Evolutionary conservation across 1,139 yeast species (phyloP).

Genomic region (Sporopachydermia cereana): DNA sequence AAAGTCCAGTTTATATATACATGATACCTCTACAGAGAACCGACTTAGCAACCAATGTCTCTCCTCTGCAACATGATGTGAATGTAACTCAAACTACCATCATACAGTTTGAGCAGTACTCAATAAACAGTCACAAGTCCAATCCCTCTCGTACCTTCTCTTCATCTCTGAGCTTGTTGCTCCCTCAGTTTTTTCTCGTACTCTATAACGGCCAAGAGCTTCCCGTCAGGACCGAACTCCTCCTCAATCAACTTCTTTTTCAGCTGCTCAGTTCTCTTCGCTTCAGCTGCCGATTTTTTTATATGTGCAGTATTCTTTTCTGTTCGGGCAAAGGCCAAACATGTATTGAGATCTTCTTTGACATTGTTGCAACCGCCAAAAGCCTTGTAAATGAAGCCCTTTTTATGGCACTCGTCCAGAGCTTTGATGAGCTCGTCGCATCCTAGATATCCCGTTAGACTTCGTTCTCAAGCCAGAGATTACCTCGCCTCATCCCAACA

Average conservation of each 20-base stretch:
- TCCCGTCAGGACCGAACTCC: constrained; percentile 65
- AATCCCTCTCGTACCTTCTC: too few relatives aligned
- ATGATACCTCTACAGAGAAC: too few relatives aligned
- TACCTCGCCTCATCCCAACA: not conserved
- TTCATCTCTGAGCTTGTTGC: too few relatives aligned
- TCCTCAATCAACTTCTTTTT: constrained; percentile 63
- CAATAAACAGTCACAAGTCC: too few relatives aligned
- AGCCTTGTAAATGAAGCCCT: constrained; percentile 59
- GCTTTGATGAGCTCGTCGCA: constrained; percentile 82
- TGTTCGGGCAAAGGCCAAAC: constrained; percentile 70
- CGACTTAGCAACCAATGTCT: too few relatives aligned
- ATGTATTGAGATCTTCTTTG: constrained; percentile 65
- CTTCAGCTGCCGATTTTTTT: constrained; percentile 42
- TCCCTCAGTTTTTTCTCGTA: constrained; percentile 15
- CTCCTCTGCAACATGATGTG: too few relatives aligned
- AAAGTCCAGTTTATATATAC: too few relatives aligned
- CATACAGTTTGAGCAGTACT: too few relatives aligned
- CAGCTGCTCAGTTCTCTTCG: constrained; percentile 40
- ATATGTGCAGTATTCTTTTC: constrained; percentile 57
- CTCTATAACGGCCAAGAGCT: constrained; percentile 53
- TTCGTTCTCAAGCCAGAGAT: constrained; percentile 1
- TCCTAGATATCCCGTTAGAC: too few relatives aligned
- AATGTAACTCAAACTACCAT: too few relatives aligned
- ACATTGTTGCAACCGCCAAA: constrained; percentile 79
- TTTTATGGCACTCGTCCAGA: constrained; percentile 77